These are phyloP conservation scores for Stereocaulon alpinum DNA, from an alignment of 495 filamentous ascomycete genomes.

Conservation along the genomic window DNA sequence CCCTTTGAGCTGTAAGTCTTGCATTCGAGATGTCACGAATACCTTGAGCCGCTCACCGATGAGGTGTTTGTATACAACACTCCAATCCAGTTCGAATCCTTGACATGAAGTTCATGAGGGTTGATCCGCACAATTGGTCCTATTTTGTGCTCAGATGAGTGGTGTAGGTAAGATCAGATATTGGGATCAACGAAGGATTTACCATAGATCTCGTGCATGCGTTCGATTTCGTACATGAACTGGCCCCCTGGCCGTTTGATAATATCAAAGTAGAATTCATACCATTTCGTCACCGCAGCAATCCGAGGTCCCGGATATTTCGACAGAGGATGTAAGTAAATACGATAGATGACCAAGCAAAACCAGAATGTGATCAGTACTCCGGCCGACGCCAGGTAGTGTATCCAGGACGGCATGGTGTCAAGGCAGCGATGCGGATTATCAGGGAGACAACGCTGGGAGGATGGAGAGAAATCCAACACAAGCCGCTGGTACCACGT, in stretches of 20 bases:
- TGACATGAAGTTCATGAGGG: constrained; percentile 22
- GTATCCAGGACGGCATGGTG: no score
- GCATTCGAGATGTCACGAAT: no score
- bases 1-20: constrained; percentile 10
- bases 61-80: constrained; percentile 13
- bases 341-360: constrained; percentile 26
- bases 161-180: not conserved
- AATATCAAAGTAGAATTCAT: constrained; percentile 10
- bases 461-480: no score
- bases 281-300: constrained; percentile 7
- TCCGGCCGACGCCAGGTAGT: not conserved
- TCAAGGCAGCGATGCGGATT: no score
- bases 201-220: constrained; percentile 7
- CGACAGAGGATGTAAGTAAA: constrained; percentile 35
- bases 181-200: not conserved
- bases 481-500: no score
- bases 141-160: not conserved
- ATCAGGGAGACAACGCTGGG: no score
- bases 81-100: constrained; percentile 17
- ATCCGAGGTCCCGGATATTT: constrained; percentile 39
- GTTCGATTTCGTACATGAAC: constrained; percentile 5
- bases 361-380: not conserved
- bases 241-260: not conserved
- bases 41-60: not conserved
- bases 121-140: constrained; percentile 23